These are phyloP conservation scores for Trebouxia sp. DNA, from an alignment of 139 green algal species.

Conservation along the genomic window DNA sequence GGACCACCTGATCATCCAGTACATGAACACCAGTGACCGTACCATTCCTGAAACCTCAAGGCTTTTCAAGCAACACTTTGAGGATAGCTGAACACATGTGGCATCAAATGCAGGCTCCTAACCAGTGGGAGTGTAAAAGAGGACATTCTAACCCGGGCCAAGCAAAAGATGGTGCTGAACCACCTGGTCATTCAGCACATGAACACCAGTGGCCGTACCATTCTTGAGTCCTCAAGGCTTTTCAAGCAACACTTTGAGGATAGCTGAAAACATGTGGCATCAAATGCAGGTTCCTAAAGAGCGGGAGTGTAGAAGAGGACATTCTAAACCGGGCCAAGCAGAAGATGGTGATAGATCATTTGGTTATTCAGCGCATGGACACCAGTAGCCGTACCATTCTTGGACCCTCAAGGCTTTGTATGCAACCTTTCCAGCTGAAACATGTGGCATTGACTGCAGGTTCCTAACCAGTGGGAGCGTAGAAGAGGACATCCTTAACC, in stretches of 20 bases:
- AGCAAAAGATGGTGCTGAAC: constrained; percentile 97
- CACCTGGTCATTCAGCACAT: constrained; percentile 94
- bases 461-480: constrained; percentile 86
- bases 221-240: constrained; percentile 57
- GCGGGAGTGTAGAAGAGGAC: constrained; percentile 87
- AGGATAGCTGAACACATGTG: too few relatives aligned
- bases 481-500: constrained; percentile 94
- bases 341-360: constrained; percentile 97
- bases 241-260: too few relatives aligned
- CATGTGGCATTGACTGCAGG: too few relatives aligned
- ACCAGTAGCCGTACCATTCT: constrained; percentile 61
- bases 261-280: too few relatives aligned
- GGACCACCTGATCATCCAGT: constrained; percentile 94
- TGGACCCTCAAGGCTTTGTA: neutral
- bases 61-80: too few relatives aligned
- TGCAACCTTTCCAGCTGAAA: too few relatives aligned
- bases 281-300: constrained; percentile 84
- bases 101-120: constrained; percentile 73
- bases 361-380: constrained; percentile 96
- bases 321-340: constrained; percentile 91
- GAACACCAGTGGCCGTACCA: constrained; percentile 83
- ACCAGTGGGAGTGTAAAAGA: constrained; percentile 88
- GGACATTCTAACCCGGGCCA: constrained; percentile 90
- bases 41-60: constrained; percentile 72
- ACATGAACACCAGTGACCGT: constrained; percentile 86